Evolutionary conservation across 148 eudicot genomes (phyloP), one percentile per base, ranked within the genome.

Genomic region (Rhododendron mucronatum): DNA sequence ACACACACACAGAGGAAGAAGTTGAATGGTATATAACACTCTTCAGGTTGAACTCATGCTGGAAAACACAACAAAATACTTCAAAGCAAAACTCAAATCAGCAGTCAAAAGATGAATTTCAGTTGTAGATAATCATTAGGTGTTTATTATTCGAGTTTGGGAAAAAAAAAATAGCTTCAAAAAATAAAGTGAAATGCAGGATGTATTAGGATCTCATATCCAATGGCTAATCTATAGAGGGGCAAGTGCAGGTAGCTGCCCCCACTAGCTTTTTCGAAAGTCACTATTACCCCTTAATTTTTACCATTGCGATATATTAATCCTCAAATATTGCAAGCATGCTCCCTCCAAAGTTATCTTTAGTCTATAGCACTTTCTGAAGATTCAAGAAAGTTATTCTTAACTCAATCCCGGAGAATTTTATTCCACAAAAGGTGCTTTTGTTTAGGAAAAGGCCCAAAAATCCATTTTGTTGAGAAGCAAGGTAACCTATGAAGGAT

Each of bases 21-120:
- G 69, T 51, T 53, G n/a, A 53, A 71, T 28, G 79, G 85, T 50
- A 81, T 51, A 48, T 71, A 84, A 26, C 39, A 67, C 57, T 63
- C 23, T 18, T 37, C n/a, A 41, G 12, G 51, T 39, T 3, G 5
- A 30, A 37, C 7, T 28, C 30, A 78, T 79, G 83, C 41, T 10
- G 30, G n/a, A 61, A 12, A 48, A 11, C 53, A 85, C 10, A 30
- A 67, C 16, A 50, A 76, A 78, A 61, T 14, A 59, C 74, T 67
- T 39, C n/a, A n/a, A 45, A 67, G 45, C 50, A 63, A 26, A 16
- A 71, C 44, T 44, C 23, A 8, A 69, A 30, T 69, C 75, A 69
- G 26, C 37, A 37, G 7, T 37, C 55, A 6, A 74, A 76, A 84
- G 21, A 16, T 35, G 14, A 28, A 14, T 55, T 63, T 41, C 83